These are phyloP conservation scores for Cystobasidiaceae sp. DNA, from an alignment of 1,284 basidiomycete genomes.

Conservation along the genomic window DNA sequence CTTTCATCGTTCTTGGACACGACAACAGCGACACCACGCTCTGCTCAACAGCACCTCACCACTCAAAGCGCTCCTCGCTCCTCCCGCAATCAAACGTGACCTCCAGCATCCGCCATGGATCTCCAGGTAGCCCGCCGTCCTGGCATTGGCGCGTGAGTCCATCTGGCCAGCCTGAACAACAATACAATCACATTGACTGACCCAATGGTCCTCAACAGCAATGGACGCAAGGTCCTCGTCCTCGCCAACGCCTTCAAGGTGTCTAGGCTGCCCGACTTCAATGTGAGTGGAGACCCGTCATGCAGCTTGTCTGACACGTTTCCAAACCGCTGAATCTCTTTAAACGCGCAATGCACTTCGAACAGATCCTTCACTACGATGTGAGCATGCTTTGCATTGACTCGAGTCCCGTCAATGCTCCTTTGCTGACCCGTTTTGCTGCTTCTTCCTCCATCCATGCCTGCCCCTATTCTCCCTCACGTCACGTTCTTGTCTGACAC, in stretches of 20 bases:
- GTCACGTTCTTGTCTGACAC: not conserved
- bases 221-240: not conserved
- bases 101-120: not conserved
- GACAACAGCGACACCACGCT: not conserved
- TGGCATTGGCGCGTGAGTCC: not conserved
- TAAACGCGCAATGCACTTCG: too few species aligned
- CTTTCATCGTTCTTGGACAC: not conserved
- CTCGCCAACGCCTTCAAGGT: slow-evolving; percentile 19
- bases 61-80: not conserved
- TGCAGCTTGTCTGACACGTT: not conserved
- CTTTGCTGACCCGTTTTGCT: too few species aligned
- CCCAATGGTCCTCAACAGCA: not conserved
- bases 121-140: not conserved
- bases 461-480: not conserved
- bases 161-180: not conserved
- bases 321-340: not conserved
- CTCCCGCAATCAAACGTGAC: not conserved
- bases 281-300: slow-evolving; percentile 4
- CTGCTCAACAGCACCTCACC: not conserved
- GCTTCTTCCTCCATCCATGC: not conserved
- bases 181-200: not conserved
- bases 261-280: slow-evolving; percentile 3
- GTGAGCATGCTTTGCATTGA: not conserved
- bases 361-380: slow-evolving; percentile 27
- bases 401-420: too few species aligned